These are phyloP conservation scores for Pichia paraexigua DNA, from an alignment of 805 yeast genomes.

Conservation along the genomic window DNA sequence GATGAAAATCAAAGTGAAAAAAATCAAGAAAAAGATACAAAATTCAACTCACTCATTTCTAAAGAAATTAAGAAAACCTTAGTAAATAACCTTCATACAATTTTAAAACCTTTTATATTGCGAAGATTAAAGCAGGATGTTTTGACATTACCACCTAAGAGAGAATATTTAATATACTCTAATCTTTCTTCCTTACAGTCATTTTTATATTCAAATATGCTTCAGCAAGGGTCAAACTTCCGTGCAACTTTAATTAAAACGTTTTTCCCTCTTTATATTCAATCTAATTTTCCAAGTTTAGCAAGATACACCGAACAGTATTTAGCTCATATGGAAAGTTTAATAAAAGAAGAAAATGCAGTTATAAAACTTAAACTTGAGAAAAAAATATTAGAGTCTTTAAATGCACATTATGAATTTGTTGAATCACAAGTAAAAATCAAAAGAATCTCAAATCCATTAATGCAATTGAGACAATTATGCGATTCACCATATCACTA, in stretches of 20 bases:
- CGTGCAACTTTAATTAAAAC: constrained; percentile 36
- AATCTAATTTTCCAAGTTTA: constrained; percentile 8
- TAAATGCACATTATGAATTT: constrained; percentile 21
- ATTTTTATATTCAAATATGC: constrained; percentile 29
- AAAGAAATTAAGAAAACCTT: constrained; percentile 51
- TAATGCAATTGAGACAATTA: constrained; percentile 79
- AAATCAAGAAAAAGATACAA: constrained; percentile 27
- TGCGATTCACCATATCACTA: constrained; percentile 83
- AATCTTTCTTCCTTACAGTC: constrained; percentile 56
- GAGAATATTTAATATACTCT: constrained; percentile 78
- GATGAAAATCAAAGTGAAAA: constrained; percentile 15
- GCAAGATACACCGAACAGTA: not conserved
- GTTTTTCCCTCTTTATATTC: constrained; percentile 31
- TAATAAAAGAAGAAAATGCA: not conserved
- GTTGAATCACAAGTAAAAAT: constrained; percentile 36
- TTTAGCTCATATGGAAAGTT: not conserved
- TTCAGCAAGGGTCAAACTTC: constrained; percentile 3
- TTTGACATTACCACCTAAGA: constrained; percentile 72
- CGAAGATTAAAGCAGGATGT: constrained; percentile 77
- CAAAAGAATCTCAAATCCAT: constrained; percentile 53
- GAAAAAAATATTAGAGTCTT: not conserved
- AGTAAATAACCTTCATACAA: constrained; percentile 74
- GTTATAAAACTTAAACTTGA: not conserved
- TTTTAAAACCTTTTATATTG: constrained; percentile 78
- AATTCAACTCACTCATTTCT: constrained; percentile 45